phyloP scores from a whole-genome alignment of 306 rosid species.

The Medicago ruthenica region DNA sequence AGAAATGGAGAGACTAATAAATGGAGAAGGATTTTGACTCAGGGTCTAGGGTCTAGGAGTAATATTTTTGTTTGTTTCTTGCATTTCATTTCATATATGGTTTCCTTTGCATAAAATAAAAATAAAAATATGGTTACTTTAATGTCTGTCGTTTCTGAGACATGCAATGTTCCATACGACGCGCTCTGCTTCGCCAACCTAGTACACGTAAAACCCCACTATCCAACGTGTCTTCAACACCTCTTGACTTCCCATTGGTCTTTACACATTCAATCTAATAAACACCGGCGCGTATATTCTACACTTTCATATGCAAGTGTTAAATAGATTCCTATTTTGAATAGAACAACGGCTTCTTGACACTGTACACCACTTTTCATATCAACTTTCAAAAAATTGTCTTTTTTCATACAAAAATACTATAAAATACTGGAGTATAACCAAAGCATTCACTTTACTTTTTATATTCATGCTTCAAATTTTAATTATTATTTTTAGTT shows the following conservation, averaged over 20 bases:
- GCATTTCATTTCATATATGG: too few species aligned
- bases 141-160: conserved; percentile 36
- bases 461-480: conserved; percentile 52
- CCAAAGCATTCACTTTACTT: conserved; percentile 40
- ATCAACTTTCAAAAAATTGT: conserved; percentile 51
- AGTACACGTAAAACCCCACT: background rate
- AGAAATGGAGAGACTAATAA: too few species aligned
- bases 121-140: background rate
- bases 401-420: conserved; percentile 41
- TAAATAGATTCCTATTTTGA: background rate
- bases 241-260: conserved; percentile 29
- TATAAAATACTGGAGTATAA: conserved; percentile 32
- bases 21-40: too few species aligned
- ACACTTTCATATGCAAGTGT: conserved; percentile 28
- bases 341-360: conserved; percentile 50
- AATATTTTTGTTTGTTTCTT: too few species aligned
- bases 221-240: conserved; percentile 11
- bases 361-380: conserved; percentile 46
- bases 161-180: conserved; percentile 16
- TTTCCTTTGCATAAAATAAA: too few species aligned
- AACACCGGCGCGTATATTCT: conserved; percentile 12
- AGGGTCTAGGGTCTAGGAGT: too few species aligned
- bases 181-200: background rate
- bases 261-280: background rate
- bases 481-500: conserved; percentile 35